Base-by-base conservation (phyloP, 805 yeast genomes). In the Candida golubevii region DNA sequence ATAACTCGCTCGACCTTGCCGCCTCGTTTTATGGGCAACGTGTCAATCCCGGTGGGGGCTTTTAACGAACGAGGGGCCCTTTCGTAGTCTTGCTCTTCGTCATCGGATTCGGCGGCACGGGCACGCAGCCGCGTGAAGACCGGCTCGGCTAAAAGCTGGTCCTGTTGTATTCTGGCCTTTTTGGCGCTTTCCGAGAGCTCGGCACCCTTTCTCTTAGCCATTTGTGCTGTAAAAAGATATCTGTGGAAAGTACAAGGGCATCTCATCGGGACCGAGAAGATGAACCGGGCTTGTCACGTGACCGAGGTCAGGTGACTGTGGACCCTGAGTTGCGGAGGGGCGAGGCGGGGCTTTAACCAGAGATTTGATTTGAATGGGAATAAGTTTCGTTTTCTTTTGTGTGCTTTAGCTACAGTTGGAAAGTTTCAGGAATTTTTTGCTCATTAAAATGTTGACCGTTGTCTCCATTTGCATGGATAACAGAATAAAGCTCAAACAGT, bases 71-170 rank as follows among this genome's bases (percentile, higher is more conserved):
- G 76, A 1, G 97, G 95, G 44, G 60, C 66, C 51, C 72, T 64
- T 60, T 90, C 98, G 55, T 88, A 89, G 44, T 80, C 90, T 56
- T 82, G 86, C 55, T 87, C 95, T 45, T 83, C 41, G 23, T 18
- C 23, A 18, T 18, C 23, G 23, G 23, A 18, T n/a, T 82, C 88
- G 84, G 83, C 80, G 45, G 74, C 54, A 6, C 55, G 62, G 13
- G 61, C 56, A 14, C 50, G 46, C 8, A 46, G 33, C 9, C 42
- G 38, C 30, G 32, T 14, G 35, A 73, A 72, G 7, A 71, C 46
- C 0, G 77, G 74, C 13, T 63, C 39, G 3, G 62, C 49, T 15
- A 75, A 63, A 39, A 62, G 62, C 1, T 67, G 60, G 49, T 78
- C 80, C 49, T 69, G 72, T 8, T 65, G 62, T 42, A 58, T 63